phyloP scores from a whole-genome alignment of 2,329 filamentous ascomycete genomes.

The Calonectria crousiana region DNA sequence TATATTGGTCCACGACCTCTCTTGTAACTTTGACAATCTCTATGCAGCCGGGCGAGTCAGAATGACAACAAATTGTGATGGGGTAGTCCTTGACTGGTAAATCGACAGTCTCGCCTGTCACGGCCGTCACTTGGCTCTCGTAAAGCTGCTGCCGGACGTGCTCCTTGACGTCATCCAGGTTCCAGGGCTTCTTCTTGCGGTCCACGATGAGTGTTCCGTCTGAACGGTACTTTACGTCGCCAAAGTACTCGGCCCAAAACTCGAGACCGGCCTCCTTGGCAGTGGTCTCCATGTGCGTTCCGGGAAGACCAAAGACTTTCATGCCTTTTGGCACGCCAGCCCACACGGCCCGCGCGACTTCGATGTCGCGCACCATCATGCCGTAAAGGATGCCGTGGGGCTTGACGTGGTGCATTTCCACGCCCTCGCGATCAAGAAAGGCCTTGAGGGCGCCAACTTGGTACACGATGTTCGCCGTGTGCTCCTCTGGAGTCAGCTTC shows the following conservation, averaged over 20 bases:
- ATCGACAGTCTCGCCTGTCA: constrained; percentile 53
- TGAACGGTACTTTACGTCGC: constrained; percentile 43
- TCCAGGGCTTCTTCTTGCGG: constrained; percentile 67
- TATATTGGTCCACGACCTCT: constrained; percentile 55
- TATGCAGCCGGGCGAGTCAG: constrained; percentile 58
- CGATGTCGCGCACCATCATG: constrained; percentile 43
- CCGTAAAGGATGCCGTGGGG: constrained; percentile 44
- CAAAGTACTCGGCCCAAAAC: constrained; percentile 45
- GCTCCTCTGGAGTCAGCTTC: constrained; percentile 30
- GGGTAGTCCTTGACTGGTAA: constrained; percentile 56
- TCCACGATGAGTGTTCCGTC: constrained; percentile 46
- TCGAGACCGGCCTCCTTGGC: constrained; percentile 39
- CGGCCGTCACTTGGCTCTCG: constrained; percentile 54
- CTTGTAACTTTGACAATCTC: constrained; percentile 56
- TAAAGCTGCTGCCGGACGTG: constrained; percentile 57
- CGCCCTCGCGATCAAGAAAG: constrained; percentile 30
- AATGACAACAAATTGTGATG: constrained; percentile 60
- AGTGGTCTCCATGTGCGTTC: constrained; percentile 43
- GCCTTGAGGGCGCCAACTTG: constrained; percentile 31
- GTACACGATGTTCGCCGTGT: constrained; percentile 33
- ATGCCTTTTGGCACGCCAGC: constrained; percentile 39
- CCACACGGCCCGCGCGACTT: constrained; percentile 42
- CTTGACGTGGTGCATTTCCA: constrained; percentile 35
- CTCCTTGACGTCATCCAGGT: constrained; percentile 52
- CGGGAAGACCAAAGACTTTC: constrained; percentile 42